Conservation (phyloP, 2,329 filamentous ascomycete genomes). For the Xylaria sp. region DNA sequence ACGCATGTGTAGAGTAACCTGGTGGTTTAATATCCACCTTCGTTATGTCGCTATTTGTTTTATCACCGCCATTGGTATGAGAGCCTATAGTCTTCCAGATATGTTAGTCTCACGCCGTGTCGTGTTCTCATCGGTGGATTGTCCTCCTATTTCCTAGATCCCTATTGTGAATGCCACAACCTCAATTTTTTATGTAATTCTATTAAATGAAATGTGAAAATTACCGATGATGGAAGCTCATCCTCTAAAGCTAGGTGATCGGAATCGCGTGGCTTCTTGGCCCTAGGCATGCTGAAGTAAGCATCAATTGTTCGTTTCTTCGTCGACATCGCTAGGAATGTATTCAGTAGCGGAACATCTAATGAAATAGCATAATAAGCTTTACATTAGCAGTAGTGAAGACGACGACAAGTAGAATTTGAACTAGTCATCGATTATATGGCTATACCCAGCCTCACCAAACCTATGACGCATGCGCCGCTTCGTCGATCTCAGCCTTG, state of each 20-base stretch:
- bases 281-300: slow-evolving; percentile 67
- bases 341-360: neutral
- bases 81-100: neutral
- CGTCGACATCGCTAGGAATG: slow-evolving; percentile 48
- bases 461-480: neutral
- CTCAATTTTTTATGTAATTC: neutral
- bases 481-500: slow-evolving; percentile 1
- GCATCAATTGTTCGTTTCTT: slow-evolving; percentile 73
- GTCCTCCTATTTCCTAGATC: neutral
- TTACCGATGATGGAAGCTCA: slow-evolving; percentile 11
- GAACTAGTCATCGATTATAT: too few species aligned
- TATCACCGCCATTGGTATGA: neutral
- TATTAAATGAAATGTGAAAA: neutral
- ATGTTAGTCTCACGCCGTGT: slow-evolving; percentile 6
- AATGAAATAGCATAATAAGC: too few species aligned
- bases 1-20: slow-evolving; percentile 54
- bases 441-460: neutral
- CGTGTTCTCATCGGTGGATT: neutral
- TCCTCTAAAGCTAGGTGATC: slow-evolving; percentile 47
- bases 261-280: slow-evolving; percentile 51
- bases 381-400: neutral
- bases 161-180: neutral
- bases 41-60: neutral
- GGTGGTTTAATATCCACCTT: slow-evolving; percentile 13
- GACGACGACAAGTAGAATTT: neutral